Evolutionary conservation across 2,329 filamentous ascomycete genomes (phyloP).

Genomic region (Ceratocystis diversiconidia): DNA sequence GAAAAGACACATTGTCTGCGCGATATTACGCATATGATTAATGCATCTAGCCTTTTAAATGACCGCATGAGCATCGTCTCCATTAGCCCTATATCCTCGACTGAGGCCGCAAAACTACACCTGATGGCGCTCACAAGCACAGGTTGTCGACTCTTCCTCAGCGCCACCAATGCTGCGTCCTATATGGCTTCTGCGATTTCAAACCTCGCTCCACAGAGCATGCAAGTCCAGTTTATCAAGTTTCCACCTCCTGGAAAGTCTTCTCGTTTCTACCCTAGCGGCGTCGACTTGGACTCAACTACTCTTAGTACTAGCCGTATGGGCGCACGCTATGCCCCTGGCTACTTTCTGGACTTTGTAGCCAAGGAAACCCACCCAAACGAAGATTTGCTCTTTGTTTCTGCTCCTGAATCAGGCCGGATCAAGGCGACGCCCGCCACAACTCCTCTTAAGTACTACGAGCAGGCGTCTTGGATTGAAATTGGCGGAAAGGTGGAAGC

Average conservation of each 20-base stretch:
- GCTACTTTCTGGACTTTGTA: conserved; percentile 81
- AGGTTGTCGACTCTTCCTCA: conserved; percentile 83
- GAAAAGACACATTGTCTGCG: conserved; percentile 45
- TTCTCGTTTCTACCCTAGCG: conserved; percentile 25
- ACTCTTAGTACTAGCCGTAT: conserved; percentile 36
- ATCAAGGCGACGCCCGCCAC: conserved; percentile 47
- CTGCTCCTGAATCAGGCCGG: conserved; percentile 76
- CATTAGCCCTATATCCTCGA: conserved; percentile 68
- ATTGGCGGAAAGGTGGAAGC: conserved; percentile 62
- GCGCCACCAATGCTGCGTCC: conserved; percentile 65
- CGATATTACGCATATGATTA: conserved; percentile 77
- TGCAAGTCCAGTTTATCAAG: conserved; percentile 95
- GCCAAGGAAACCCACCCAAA: conserved; percentile 44
- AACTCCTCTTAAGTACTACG: conserved; percentile 49
- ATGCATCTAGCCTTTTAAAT: conserved; percentile 54
- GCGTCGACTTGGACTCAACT: conserved; percentile 35
- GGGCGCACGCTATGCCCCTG: conserved; percentile 59
- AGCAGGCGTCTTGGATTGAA: conserved; percentile 67
- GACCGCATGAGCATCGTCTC: conserved; percentile 62
- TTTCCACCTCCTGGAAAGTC: conserved; percentile 55
- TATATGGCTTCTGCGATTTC: conserved; percentile 48
- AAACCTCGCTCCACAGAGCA: conserved; percentile 65
- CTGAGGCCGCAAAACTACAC: conserved; percentile 69
- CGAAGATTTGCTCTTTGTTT: conserved; percentile 62
- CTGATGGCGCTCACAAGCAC: conserved; percentile 82